phyloP scores from a whole-genome alignment of 495 filamentous ascomycete genomes.

The Talaromyces nanjingensis region DNA sequence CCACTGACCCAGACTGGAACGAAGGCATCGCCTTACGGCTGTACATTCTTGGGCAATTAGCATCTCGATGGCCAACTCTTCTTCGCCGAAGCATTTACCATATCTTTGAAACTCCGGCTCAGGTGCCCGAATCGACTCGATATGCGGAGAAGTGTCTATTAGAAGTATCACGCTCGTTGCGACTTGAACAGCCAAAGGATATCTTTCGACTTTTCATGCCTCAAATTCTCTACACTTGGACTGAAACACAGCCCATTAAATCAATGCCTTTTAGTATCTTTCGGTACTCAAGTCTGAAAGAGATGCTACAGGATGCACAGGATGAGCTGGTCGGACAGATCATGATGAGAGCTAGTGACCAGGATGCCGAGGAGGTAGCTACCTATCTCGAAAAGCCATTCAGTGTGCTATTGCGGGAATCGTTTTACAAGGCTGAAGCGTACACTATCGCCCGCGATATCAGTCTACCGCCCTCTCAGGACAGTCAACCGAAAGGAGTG shows the following conservation, averaged over 20 bases:
- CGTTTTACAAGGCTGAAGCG: conserved; percentile 73
- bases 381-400: conserved; percentile 45
- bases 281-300: conserved; percentile 60
- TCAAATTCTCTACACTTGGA: conserved; percentile 93
- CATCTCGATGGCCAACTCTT: conserved; percentile 72
- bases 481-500: conserved; percentile 46
- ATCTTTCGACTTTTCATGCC: conserved; percentile 85
- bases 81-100: conserved; percentile 80
- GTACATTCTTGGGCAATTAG: conserved; percentile 65
- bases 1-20: conserved; percentile 56
- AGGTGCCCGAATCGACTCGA: conserved; percentile 49
- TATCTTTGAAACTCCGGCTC: conserved; percentile 81
- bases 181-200: conserved; percentile 53
- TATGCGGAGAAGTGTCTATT: conserved; percentile 67
- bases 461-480: conserved; percentile 47
- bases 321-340: conserved; percentile 78
- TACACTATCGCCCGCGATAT: conserved; percentile 81
- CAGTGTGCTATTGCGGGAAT: conserved; percentile 51
- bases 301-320: conserved; percentile 65
- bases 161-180: conserved; percentile 57
- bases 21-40: conserved; percentile 86
- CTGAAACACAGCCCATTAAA: conserved; percentile 53
- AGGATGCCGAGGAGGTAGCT: conserved; percentile 52
- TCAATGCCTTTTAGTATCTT: conserved; percentile 78
- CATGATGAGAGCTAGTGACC: conserved; percentile 70